phyloP scores from a whole-genome alignment of 23 red algal genomes.

The Agarophyton chilense region DNA sequence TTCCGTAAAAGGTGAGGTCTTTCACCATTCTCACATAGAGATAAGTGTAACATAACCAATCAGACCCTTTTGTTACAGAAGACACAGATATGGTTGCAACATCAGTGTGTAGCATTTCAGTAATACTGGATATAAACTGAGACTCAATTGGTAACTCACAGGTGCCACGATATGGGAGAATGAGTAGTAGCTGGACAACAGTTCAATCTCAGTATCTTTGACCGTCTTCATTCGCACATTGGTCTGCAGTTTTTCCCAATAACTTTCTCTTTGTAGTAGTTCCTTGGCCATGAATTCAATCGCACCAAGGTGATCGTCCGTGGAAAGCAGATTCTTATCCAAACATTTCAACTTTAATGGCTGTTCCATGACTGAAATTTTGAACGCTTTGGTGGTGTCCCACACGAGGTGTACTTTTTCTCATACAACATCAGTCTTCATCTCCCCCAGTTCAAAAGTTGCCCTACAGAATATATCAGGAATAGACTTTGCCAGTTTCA shows the following conservation, averaged over 20 bases:
- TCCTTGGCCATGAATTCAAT: conserved; percentile 27
- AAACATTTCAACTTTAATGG: conserved; percentile 56
- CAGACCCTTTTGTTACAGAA: conserved; percentile 70
- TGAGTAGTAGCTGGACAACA: conserved; percentile 10
- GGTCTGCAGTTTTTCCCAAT: conserved; percentile 10
- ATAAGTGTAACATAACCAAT: conserved; percentile 90
- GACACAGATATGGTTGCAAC: conserved; percentile 74
- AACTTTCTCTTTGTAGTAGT: conserved; percentile 7
- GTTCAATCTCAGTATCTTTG: conserved; percentile 19
- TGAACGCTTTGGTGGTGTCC: conserved; percentile 39
- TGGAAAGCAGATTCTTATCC: conserved; percentile 43
- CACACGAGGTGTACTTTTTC: conserved; percentile 37
- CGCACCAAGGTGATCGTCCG: conserved; percentile 48
- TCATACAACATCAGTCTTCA: conserved; percentile 55
- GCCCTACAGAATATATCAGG: conserved; percentile 67
- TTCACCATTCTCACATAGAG: conserved; percentile 91
- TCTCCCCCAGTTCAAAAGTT: conserved; percentile 67
- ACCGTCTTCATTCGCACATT: conserved; percentile 23
- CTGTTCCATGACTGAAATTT: conserved; percentile 49
- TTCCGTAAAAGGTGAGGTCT: conserved; percentile 73
- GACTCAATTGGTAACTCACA: conserved; percentile 82
- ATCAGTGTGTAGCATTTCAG: conserved; percentile 90
- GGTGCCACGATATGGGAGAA: neutral
- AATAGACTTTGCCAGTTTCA: conserved; percentile 38
- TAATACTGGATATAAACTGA: conserved; percentile 68